Evolutionary conservation across 2,329 filamentous ascomycete species (phyloP), one percentile per base, ranked within the genome.

Genomic region (Pseudocercospora cruenta): DNA sequence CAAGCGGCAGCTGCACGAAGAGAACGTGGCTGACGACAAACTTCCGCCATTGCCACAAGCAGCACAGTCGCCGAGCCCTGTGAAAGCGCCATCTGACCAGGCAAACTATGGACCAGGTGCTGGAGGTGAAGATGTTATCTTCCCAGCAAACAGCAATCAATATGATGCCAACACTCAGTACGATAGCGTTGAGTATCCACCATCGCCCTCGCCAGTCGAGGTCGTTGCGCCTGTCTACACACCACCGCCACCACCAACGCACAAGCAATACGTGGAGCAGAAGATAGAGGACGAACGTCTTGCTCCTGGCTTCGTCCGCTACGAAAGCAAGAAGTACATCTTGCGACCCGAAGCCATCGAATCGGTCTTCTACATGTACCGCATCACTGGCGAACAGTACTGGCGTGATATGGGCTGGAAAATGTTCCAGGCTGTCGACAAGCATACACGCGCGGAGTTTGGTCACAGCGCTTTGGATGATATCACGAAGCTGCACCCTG

Each of bases 291-390:
- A 80, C 61, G 77, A 81, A 51, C 75, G 78, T 2, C 74, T 83
- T 0, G 79, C 77, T 1, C 74, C 78, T 0, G 82, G 82, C 0
- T 80, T 82, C 63, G 76, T 76, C 0, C 73, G 74, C 24, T 78
- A 83, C 65, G 72, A 62, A 0, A 75, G 77, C 62, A 72, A 71
- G 21, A 73, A 77, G 19, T 84, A 82, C 70, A 73, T 83, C 33
- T 73, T 84, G 3, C 76, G 82, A 22, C 92, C 92, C 21, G 93
- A 96, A 81, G 92, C 91, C 0, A 93, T 96, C 72, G 93, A 96
- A 74, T 93, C 90, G 0, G 88, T 96, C 14, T 96, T 93, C 85
- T 91, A 94, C 80, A 90, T 96, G 83, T 95, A 96, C 81, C 91
- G 93, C 75, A 92, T 96, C 78, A 96, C 92, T 0, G 93, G 92